phyloP scores from a whole-genome alignment of 441 rosid genomes.

The Adansonia rubrostipa region DNA sequence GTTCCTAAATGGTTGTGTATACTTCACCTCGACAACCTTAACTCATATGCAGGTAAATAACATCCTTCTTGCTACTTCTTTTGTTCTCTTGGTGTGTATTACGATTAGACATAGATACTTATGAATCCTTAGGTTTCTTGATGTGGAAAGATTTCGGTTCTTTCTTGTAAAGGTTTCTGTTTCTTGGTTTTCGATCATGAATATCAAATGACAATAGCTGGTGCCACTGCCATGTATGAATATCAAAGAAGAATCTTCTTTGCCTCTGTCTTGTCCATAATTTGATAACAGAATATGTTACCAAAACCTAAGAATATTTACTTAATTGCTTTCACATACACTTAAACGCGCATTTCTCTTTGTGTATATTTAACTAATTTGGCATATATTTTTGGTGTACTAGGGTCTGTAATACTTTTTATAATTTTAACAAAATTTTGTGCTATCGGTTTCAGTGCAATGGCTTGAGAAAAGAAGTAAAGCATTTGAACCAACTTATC shows the following conservation, averaged over 20 bases:
- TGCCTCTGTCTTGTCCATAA: not conserved
- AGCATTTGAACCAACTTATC: slow-evolving; percentile 84
- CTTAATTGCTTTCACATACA: not conserved
- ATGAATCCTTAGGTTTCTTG: not conserved
- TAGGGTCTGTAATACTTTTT: not conserved
- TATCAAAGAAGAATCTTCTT: not conserved
- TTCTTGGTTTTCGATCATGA: not conserved
- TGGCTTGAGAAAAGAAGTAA: slow-evolving; percentile 85
- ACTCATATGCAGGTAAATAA: slow-evolving; percentile 72
- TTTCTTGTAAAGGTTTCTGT: not conserved
- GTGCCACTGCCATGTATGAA: not conserved
- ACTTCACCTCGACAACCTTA: slow-evolving; percentile 73
- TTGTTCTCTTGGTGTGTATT: slow-evolving; percentile 6
- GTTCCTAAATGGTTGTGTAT: slow-evolving; percentile 74
- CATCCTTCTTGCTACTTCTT: slow-evolving; percentile 5
- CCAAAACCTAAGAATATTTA: not conserved
- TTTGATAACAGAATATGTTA: not conserved
- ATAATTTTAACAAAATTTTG: not conserved
- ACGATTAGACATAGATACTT: slow-evolving; percentile 10
- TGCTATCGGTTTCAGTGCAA: slow-evolving; percentile 54
- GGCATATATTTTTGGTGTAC: not conserved
- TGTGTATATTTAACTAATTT: not conserved
- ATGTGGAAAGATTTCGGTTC: not conserved
- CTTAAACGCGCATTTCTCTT: not conserved
- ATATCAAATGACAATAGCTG: not conserved